phyloP scores from a whole-genome alignment of 768 basidiomycete species.

The Trichaptum fuscoviolaceum region DNA sequence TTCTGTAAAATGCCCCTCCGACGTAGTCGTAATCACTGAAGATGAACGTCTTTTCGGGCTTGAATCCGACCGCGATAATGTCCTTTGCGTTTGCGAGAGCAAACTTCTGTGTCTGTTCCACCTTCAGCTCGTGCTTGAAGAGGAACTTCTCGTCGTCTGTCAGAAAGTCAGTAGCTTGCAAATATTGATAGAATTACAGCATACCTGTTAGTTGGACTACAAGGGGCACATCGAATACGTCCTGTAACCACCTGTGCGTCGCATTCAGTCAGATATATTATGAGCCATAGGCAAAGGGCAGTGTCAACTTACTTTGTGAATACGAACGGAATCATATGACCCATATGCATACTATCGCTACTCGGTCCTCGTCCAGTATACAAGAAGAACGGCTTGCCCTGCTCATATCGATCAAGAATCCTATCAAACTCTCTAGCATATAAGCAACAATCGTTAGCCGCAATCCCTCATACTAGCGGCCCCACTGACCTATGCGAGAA shows the following conservation, averaged over 20 bases:
- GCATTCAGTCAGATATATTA: conserved; percentile 1
- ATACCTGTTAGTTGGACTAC: conserved; percentile 93
- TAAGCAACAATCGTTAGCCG: not conserved
- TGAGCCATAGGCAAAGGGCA: not conserved
- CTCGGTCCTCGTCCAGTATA: conserved; percentile 98
- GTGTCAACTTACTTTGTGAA: conserved; percentile 79
- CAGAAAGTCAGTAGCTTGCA: not conserved
- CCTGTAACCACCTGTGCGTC: conserved; percentile 81
- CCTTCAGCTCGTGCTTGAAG: conserved; percentile 91
- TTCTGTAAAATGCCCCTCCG: conserved; percentile 90
- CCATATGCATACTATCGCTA: conserved; percentile 95
- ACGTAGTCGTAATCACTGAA: conserved; percentile 90
- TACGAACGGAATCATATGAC: conserved; percentile 95
- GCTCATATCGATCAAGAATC: conserved; percentile 93
- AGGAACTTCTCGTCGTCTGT: conserved; percentile 98
- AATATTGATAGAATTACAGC: conserved; percentile 11
- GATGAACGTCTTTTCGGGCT: conserved; percentile 91
- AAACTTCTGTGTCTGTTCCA: conserved; percentile 81
- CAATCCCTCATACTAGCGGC: not conserved
- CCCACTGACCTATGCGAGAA: conserved; percentile 87
- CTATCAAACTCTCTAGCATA: conserved; percentile 77
- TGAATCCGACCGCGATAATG: conserved; percentile 95
- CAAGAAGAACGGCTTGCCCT: conserved; percentile 95
- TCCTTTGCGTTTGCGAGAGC: conserved; percentile 86
- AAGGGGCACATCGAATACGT: conserved; percentile 89